phyloP scores from a whole-genome alignment of 2,329 filamentous ascomycete species.

The Fusarium oligoseptatum region DNA sequence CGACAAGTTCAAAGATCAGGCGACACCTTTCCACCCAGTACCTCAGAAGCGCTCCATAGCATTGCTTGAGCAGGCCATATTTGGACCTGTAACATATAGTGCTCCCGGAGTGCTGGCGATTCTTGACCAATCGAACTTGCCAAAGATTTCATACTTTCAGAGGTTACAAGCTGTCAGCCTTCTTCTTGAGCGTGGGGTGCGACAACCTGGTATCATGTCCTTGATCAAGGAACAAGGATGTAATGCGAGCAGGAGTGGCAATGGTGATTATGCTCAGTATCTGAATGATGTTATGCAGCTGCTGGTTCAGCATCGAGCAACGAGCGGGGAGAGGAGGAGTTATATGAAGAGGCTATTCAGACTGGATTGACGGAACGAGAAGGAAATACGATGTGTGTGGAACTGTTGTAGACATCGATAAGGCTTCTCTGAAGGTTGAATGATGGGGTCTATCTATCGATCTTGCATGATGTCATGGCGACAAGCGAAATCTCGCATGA shows the following conservation, averaged over 20 bases:
- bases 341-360: not conserved
- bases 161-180: not conserved
- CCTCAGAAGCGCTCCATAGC: not conserved
- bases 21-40: not conserved
- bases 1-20: not conserved
- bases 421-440: not conserved
- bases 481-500: not conserved
- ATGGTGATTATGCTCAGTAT: not conserved
- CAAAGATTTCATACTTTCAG: not conserved
- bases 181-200: not conserved
- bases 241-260: not conserved
- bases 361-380: not conserved
- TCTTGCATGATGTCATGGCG: not conserved
- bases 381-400: not conserved
- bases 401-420: not conserved
- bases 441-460: not conserved
- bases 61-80: not conserved
- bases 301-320: not conserved
- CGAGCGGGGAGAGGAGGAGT: not conserved
- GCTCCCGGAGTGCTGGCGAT: not conserved
- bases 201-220: not conserved
- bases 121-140: not conserved
- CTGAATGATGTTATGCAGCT: not conserved
- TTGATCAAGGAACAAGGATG: not conserved
- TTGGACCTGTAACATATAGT: not conserved